Evolutionary conservation across 1,284 basidiomycete genomes (phyloP).

Genomic region (Athelia sp.): DNA sequence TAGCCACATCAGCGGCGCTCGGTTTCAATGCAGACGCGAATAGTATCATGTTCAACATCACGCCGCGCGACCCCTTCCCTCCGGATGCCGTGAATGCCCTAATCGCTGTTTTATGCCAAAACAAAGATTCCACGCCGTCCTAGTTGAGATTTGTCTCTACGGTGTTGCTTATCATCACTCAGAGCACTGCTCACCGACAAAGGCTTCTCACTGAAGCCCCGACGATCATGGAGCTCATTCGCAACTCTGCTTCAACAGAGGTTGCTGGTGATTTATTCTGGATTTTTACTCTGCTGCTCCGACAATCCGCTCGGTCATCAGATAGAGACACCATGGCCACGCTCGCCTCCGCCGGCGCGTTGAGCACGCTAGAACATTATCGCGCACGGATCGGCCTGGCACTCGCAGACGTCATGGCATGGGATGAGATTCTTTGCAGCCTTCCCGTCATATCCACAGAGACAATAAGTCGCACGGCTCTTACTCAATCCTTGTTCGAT

Average conservation of each 20-base stretch:
- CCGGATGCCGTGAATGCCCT: not conserved
- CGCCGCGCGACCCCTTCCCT: not conserved
- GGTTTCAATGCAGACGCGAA: not conserved
- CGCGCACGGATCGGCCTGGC: not conserved
- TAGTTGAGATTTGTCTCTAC: not conserved
- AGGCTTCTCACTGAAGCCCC: not conserved
- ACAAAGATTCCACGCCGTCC: not conserved
- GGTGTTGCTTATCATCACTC: not conserved
- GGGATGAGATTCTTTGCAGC: not conserved
- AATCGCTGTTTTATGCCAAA: not conserved
- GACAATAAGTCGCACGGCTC: not conserved
- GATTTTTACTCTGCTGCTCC: not conserved
- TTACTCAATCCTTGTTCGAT: not conserved
- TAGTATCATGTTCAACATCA: not conserved
- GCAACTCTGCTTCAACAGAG: not conserved
- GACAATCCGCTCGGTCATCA: not conserved
- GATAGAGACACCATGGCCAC: not conserved
- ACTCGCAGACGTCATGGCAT: not conserved
- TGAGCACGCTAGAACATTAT: conserved; percentile 1
- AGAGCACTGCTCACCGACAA: not conserved
- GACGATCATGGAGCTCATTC: not conserved
- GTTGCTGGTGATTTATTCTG: not conserved
- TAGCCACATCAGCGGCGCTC: not conserved
- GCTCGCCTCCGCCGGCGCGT: not conserved
- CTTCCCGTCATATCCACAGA: not conserved